Conservation (phyloP, 352 stramenopile species). For the Phytopythium sindhum region DNA sequence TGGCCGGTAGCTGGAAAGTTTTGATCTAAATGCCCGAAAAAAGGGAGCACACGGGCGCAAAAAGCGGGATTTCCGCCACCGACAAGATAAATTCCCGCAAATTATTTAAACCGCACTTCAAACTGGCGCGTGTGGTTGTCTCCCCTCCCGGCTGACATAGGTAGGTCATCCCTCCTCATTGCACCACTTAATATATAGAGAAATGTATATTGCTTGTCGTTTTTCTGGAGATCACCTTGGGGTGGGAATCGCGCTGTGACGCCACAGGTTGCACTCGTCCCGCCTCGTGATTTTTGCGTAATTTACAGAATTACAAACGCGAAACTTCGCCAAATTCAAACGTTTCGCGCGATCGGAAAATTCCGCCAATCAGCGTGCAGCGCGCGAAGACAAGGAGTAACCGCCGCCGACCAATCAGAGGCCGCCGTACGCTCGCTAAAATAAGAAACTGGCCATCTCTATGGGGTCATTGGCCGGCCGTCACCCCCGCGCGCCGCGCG, state of each 20-base stretch:
- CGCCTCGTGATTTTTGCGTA: background rate
- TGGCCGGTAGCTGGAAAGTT: conserved; percentile 32
- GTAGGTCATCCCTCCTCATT: conserved; percentile 6
- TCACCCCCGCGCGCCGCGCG: background rate
- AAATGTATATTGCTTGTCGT: conserved; percentile 6
- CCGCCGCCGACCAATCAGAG: conserved; percentile 21
- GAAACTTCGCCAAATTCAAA: conserved; percentile 14
- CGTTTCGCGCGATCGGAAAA: background rate
- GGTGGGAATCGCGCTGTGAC: conserved; percentile 21
- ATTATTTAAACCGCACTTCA: conserved; percentile 15
- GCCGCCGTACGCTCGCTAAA: background rate
- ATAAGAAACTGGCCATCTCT: conserved; percentile 2
- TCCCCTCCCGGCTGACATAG: background rate
- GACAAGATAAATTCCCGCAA: conserved; percentile 19
- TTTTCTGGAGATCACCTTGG: conserved; percentile 3
- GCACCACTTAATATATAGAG: background rate
- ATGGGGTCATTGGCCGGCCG: background rate
- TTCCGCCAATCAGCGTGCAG: conserved; percentile 38
- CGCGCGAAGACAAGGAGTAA: conserved; percentile 30
- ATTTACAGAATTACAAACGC: conserved; percentile 11
- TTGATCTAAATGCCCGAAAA: conserved; percentile 19
- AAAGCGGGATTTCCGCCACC: conserved; percentile 5
- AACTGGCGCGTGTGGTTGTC: conserved; percentile 11
- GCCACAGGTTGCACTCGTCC: conserved; percentile 1
- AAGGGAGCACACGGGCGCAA: background rate